Conservation (phyloP, 495 filamentous ascomycete species). For the Aspergillus sclerotiicarbonarius region DNA sequence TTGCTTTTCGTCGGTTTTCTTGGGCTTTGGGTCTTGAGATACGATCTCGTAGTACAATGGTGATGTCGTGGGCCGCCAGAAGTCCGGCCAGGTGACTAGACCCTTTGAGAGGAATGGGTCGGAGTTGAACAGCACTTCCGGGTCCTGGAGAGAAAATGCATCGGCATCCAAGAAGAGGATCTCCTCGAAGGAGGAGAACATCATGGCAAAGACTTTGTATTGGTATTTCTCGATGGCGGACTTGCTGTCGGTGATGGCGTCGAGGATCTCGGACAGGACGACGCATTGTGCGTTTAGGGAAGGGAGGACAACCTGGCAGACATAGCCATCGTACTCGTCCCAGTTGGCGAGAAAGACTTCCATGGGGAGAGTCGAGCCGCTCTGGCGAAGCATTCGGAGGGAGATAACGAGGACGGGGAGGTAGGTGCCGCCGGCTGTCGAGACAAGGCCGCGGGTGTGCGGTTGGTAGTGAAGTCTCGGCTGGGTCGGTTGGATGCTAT, state of each 20-base stretch:
- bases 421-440: constrained; percentile 35
- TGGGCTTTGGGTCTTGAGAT: constrained; percentile 12
- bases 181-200: constrained; percentile 54
- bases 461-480: constrained; percentile 35
- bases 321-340: constrained; percentile 44
- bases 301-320: constrained; percentile 50
- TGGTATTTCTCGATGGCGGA: constrained; percentile 44
- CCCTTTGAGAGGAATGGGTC: constrained; percentile 46
- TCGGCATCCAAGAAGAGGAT: constrained; percentile 57
- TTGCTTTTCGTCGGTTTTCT: not conserved
- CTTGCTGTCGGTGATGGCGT: constrained; percentile 23
- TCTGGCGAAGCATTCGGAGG: constrained; percentile 50
- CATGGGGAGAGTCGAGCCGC: constrained; percentile 52
- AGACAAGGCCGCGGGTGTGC: constrained; percentile 45
- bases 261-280: constrained; percentile 35
- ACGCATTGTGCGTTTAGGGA: constrained; percentile 49
- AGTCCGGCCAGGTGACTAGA: constrained; percentile 57
- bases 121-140: constrained; percentile 43
- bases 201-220: constrained; percentile 52
- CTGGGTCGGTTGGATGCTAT: constrained; percentile 28
- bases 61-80: constrained; percentile 49
- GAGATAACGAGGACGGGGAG: constrained; percentile 45
- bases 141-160: constrained; percentile 44
- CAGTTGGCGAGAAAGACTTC: constrained; percentile 51
- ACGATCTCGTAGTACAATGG: constrained; percentile 50